Conservation (phyloP, 2,329 filamentous ascomycete species). For the Alternaria alternata region DNA sequence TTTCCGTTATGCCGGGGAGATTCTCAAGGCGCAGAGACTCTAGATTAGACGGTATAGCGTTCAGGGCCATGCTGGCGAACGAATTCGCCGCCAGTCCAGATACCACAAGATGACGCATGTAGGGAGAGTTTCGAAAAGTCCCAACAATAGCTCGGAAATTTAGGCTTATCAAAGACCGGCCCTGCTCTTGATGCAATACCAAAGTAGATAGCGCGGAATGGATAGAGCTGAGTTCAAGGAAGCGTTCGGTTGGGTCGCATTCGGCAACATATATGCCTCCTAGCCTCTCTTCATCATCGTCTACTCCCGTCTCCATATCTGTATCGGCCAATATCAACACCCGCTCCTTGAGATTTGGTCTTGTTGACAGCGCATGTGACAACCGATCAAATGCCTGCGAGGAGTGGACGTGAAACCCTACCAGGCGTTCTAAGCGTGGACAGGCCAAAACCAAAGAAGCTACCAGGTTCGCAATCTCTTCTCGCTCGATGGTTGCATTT, state of each 20-base stretch:
- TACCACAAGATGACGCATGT: conserved; percentile 62
- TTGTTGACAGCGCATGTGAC: conserved; percentile 64
- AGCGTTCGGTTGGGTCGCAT: conserved; percentile 61
- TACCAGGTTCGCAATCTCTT: conserved; percentile 61
- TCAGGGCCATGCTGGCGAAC: conserved; percentile 64
- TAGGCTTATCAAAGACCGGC: conserved; percentile 50
- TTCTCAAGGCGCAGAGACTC: conserved; percentile 64
- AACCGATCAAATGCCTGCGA: conserved; percentile 63
- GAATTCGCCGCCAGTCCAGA: conserved; percentile 63
- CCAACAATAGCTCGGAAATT: conserved; percentile 65
- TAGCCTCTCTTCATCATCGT: conserved; percentile 44
- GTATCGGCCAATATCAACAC: conserved; percentile 60
- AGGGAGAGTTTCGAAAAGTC: conserved; percentile 62
- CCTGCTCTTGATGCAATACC: conserved; percentile 53
- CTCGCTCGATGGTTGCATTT: conserved; percentile 52
- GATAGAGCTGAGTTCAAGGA: conserved; percentile 62
- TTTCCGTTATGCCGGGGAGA: conserved; percentile 64
- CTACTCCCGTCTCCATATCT: conserved; percentile 23
- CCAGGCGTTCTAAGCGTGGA: conserved; percentile 63
- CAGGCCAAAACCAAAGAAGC: conserved; percentile 67
- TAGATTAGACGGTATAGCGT: conserved; percentile 59
- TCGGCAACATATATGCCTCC: conserved; percentile 46
- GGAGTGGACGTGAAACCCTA: conserved; percentile 63
- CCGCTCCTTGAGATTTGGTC: conserved; percentile 62
- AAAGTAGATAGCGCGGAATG: conserved; percentile 63